Evolutionary conservation across 805 yeast species (phyloP).

Genomic region (Barnettozyma pratensis): DNA sequence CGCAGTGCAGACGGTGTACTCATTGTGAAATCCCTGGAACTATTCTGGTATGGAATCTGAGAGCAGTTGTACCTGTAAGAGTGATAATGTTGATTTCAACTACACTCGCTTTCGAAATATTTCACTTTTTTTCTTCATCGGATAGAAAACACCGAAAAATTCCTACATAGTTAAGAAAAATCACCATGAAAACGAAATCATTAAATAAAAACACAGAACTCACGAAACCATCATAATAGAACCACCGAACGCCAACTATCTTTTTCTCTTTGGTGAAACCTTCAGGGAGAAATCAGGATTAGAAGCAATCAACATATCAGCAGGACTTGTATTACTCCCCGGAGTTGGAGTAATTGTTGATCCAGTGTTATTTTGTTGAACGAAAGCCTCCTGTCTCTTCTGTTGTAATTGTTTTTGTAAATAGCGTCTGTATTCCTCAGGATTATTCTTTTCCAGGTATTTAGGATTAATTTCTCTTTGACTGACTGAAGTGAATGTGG

Average conservation of each 20-base stretch:
- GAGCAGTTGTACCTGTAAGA: too few relatives aligned
- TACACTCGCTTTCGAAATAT: too few relatives aligned
- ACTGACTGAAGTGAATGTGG: conserved; percentile 73
- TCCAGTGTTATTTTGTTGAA: background rate
- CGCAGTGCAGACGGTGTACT: background rate
- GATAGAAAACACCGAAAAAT: too few relatives aligned
- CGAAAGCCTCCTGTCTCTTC: background rate
- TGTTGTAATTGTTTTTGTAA: conserved; percentile 7
- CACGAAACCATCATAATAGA: background rate
- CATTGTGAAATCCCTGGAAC: background rate
- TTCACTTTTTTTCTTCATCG: background rate
- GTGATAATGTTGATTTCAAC: too few relatives aligned
- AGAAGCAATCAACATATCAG: background rate
- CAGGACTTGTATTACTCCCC: background rate
- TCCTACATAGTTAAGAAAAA: background rate
- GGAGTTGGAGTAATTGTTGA: background rate
- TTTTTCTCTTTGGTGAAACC: background rate
- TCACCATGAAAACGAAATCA: background rate
- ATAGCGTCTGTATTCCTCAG: conserved; percentile 15
- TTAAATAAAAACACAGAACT: background rate
- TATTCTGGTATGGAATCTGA: too few relatives aligned
- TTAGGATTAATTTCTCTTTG: conserved; percentile 68
- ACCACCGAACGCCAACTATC: background rate
- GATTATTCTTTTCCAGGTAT: conserved; percentile 31
- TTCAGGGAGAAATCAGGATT: conserved; percentile 4